Base-by-base conservation (phyloP, 495 filamentous ascomycete genomes). In the Aspergillus diversus region DNA sequence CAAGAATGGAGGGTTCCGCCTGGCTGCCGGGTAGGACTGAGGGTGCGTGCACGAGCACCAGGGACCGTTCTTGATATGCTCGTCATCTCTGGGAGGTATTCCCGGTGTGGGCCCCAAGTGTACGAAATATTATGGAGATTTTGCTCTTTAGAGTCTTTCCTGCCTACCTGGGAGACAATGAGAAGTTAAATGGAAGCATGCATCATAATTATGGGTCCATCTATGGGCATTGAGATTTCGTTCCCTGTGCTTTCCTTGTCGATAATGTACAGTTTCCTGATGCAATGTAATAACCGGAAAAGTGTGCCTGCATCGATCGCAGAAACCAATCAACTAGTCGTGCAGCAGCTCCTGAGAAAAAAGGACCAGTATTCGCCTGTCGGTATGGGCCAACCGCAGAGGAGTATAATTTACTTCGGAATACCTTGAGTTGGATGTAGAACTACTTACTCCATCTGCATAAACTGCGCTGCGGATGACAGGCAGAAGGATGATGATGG, bases 61-160 rank as follows among this genome's bases (percentile, higher is more conserved):
- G 53, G 57, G 8, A 57, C 52, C 35, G 27, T 48, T 39, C 63
- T 55, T 65, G 63, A 60, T 60, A 60, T 60, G 63, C 35, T 51
- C 42, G n/a, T 53, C 53, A 53, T 59, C 46, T 48, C 34, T 43
- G 39, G n/a, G n/a, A 43, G 21, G 21, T 27, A 27, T 27, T 27
- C 21, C 21, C 21, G 21, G 21, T 27, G 21, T 27, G 21, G 21
- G 21, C 21, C 21, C 21, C 21, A 27, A 27, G 21, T 27, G 21
- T 27, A 27, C 1, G 21, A 27, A 27, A 27, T 2, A 27, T 2
- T 27, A 27, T 27, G 21, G 21, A 27, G 21, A 2, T 27, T 27
- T 27, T 27, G 21, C 21, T 12, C 15, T 49, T 54, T 55, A 32
- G 52, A 35, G 32, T 43, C 39, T 6, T 15, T 43, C 11, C 39